Percentiles rank a stretch among this genome's conserved stretches.
Evolutionary conservation across 352 stramenopile species (phyloP).

Genomic region (Phytopythium chamaehyphon): DNA sequence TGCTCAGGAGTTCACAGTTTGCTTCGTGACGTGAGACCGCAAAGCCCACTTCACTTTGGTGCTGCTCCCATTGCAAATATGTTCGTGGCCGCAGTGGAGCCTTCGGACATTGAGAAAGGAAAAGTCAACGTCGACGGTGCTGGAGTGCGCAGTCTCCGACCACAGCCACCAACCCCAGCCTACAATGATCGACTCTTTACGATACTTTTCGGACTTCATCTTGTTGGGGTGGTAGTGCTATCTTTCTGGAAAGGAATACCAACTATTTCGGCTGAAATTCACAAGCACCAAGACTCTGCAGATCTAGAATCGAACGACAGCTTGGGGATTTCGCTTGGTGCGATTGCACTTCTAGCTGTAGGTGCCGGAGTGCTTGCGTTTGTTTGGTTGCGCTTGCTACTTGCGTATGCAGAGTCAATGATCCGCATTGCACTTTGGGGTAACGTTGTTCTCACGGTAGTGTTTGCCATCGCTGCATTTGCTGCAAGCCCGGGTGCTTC

Average conservation of each 20-base stretch:
- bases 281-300: constrained; percentile 5
- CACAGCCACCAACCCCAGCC: constrained; percentile 39
- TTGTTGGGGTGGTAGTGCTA: constrained; percentile 53
- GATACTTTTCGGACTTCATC: constrained; percentile 60
- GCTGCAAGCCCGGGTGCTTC: constrained; percentile 55
- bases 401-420: constrained; percentile 67
- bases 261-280: constrained; percentile 24
- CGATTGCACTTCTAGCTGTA: constrained; percentile 44
- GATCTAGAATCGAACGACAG: constrained; percentile 18
- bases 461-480: constrained; percentile 59
- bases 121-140: constrained; percentile 22
- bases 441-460: constrained; percentile 70
- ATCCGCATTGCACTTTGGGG: constrained; percentile 80
- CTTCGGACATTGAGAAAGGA: constrained; percentile 7
- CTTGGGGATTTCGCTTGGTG: constrained; percentile 42
- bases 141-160: constrained; percentile 58
- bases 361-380: constrained; percentile 56
- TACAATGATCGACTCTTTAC: constrained; percentile 79
- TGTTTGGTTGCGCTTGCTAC: constrained; percentile 75
- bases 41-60: no score
- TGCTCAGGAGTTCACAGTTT: no score
- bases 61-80: no score
- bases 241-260: constrained; percentile 70
- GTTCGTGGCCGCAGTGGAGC: no score
- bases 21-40: no score